These are phyloP conservation scores for Plenodomus biglobosus DNA, from an alignment of 2,329 filamentous ascomycete genomes.

Conservation along the genomic window DNA sequence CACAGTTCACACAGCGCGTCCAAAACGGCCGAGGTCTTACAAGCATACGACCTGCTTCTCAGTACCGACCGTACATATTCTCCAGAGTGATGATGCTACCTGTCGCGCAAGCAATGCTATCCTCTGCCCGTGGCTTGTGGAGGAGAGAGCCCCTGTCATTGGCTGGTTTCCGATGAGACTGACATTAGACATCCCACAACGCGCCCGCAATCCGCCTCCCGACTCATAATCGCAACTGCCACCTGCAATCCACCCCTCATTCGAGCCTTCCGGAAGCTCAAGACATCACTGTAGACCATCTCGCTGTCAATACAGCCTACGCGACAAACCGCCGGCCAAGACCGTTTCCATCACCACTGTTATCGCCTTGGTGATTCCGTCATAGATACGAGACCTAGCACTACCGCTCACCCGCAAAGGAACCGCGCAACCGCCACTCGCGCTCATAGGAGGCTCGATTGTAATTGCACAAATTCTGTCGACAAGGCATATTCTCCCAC, in stretches of 20 bases:
- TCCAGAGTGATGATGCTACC: neutral
- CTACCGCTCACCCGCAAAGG: conserved; percentile 16
- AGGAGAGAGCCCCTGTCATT: conserved; percentile 25
- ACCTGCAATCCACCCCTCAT: conserved; percentile 14
- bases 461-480: conserved; percentile 3
- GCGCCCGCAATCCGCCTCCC: conserved; percentile 12
- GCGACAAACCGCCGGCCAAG: conserved; percentile 12
- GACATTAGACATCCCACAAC: conserved; percentile 24
- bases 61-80: neutral
- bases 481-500: neutral
- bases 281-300: conserved; percentile 7
- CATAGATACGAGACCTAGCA: conserved; percentile 27
- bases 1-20: neutral
- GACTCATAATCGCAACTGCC: conserved; percentile 8
- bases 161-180: conserved; percentile 20
- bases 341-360: conserved; percentile 10
- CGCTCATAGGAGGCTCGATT: conserved; percentile 1
- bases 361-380: conserved; percentile 36
- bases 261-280: conserved; percentile 10
- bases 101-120: conserved; percentile 21
- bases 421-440: neutral
- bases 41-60: conserved; percentile 4
- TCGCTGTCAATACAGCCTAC: conserved; percentile 22
- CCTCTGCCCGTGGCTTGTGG: conserved; percentile 31
- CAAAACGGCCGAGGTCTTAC: conserved; percentile 9